A percentile compares a stretch with the other conserved stretches of the same genome.
Evolutionary conservation across 768 basidiomycete species (phyloP).

Genomic region (Termitomyces sp.): DNA sequence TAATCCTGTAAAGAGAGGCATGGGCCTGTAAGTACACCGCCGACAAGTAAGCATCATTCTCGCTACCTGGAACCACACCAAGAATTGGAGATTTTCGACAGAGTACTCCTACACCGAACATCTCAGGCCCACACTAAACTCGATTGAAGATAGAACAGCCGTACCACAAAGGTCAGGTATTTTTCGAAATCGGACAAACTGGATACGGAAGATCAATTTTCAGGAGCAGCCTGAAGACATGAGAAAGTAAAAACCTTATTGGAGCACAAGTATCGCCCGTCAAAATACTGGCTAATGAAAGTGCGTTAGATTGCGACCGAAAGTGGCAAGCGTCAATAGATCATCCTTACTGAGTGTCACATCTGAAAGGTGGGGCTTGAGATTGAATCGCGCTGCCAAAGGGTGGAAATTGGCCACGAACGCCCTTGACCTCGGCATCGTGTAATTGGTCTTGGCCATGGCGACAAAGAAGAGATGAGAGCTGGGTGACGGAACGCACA

Average conservation of each 20-base stretch:
- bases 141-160: constrained; percentile 11
- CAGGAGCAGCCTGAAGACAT: background rate
- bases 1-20: constrained; percentile 24
- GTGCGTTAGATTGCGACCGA: background rate
- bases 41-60: background rate
- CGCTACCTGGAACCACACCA: constrained; percentile 30
- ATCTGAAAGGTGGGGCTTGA: constrained; percentile 18
- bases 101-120: constrained; percentile 22
- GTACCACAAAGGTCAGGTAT: constrained; percentile 21
- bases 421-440: background rate
- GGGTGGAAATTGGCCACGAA: constrained; percentile 16
- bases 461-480: background rate
- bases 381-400: constrained; percentile 17
- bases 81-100: constrained; percentile 28
- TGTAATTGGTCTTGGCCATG: constrained; percentile 3
- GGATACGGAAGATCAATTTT: background rate
- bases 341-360: constrained; percentile 17
- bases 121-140: constrained; percentile 12
- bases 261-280: constrained; percentile 34
- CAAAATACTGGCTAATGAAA: constrained; percentile 23
- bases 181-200: constrained; percentile 26
- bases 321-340: background rate
- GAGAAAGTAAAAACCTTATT: constrained; percentile 21
- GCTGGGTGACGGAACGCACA: background rate
- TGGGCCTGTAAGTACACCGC: constrained; percentile 1